Evolutionary conservation across 2,329 filamentous ascomycete genomes (phyloP).

Genomic region (Pseudogymnoascus sp.): DNA sequence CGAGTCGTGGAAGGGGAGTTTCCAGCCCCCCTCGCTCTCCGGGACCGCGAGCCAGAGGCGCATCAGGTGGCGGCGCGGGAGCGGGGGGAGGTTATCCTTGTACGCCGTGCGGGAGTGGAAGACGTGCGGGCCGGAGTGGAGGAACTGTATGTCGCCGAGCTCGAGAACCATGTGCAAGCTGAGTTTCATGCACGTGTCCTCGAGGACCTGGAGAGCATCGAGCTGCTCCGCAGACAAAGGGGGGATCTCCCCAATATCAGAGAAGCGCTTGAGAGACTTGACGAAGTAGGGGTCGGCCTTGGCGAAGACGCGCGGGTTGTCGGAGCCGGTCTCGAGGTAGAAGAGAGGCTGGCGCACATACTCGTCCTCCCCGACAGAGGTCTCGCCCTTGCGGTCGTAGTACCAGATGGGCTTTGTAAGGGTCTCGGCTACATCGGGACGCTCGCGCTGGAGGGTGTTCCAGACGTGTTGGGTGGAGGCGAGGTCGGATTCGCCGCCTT

Average conservation of each 20-base stretch:
- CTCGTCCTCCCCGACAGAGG: slow-evolving; percentile 61
- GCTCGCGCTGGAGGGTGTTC: slow-evolving; percentile 66
- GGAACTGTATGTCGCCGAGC: slow-evolving; percentile 80
- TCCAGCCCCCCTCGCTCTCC: slow-evolving; percentile 77
- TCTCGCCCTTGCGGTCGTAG: slow-evolving; percentile 85
- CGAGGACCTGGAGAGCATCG: slow-evolving; percentile 60
- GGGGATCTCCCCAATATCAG: slow-evolving; percentile 63
- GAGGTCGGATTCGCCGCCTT: slow-evolving; percentile 78
- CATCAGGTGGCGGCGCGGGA: slow-evolving; percentile 68
- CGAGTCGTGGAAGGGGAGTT: slow-evolving; percentile 71
- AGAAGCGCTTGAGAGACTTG: slow-evolving; percentile 65
- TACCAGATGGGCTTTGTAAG: slow-evolving; percentile 79
- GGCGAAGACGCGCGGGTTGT: slow-evolving; percentile 58
- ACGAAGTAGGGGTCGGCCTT: slow-evolving; percentile 93
- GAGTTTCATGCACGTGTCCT: slow-evolving; percentile 65
- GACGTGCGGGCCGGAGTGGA: slow-evolving; percentile 65
- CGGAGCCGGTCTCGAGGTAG: slow-evolving; percentile 61
- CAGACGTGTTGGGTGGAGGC: slow-evolving; percentile 72
- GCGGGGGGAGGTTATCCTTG: slow-evolving; percentile 59
- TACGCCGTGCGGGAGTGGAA: slow-evolving; percentile 77
- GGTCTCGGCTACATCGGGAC: slow-evolving; percentile 69
- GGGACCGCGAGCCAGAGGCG: slow-evolving; percentile 78
- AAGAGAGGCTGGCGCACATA: slow-evolving; percentile 66
- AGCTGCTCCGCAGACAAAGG: slow-evolving; percentile 59
- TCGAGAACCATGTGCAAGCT: slow-evolving; percentile 80